Evolutionary conservation across 2,329 filamentous ascomycete genomes (phyloP).

Genomic region (Pseudopyrenochaeta lycopersici): DNA sequence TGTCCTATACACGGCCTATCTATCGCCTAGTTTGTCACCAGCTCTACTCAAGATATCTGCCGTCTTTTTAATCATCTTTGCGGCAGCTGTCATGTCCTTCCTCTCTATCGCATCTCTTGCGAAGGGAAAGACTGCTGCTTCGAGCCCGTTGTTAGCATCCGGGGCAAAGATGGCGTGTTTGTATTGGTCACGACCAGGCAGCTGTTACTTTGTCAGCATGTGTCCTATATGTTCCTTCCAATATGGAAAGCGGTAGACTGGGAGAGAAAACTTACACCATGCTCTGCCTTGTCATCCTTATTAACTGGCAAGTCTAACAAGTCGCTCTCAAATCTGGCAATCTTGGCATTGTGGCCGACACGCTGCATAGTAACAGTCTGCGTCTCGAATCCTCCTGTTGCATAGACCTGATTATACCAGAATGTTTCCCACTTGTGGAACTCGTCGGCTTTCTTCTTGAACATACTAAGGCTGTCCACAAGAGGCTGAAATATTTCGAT

Average conservation of each 20-base stretch:
- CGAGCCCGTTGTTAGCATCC: slow-evolving; percentile 75
- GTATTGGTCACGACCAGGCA: slow-evolving; percentile 89
- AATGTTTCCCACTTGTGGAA: slow-evolving; percentile 80
- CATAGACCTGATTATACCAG: slow-evolving; percentile 79
- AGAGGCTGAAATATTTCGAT: slow-evolving; percentile 67
- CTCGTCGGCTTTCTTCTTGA: slow-evolving; percentile 67
- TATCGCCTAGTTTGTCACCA: slow-evolving; percentile 55
- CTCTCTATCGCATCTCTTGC: slow-evolving; percentile 81
- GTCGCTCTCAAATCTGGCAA: slow-evolving; percentile 83
- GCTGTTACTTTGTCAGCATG: slow-evolving; percentile 39
- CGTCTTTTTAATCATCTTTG: slow-evolving; percentile 74
- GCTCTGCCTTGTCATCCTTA: slow-evolving; percentile 36
- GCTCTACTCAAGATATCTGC: slow-evolving; percentile 73
- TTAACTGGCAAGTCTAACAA: slow-evolving; percentile 78
- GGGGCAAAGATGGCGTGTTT: slow-evolving; percentile 93
- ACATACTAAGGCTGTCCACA: slow-evolving; percentile 67
- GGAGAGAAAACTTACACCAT: slow-evolving; percentile 69
- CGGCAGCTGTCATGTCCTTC: slow-evolving; percentile 74
- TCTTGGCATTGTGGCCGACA: slow-evolving; percentile 78
- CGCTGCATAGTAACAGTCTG: slow-evolving; percentile 72
- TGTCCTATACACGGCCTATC: background rate
- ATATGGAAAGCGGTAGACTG: background rate
- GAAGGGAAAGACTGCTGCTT: slow-evolving; percentile 76
- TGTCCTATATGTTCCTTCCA: too few relatives aligned
- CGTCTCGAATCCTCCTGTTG: slow-evolving; percentile 78